Conservation (phyloP, 495 filamentous ascomycete species). For the Rhypophila decipiens region DNA sequence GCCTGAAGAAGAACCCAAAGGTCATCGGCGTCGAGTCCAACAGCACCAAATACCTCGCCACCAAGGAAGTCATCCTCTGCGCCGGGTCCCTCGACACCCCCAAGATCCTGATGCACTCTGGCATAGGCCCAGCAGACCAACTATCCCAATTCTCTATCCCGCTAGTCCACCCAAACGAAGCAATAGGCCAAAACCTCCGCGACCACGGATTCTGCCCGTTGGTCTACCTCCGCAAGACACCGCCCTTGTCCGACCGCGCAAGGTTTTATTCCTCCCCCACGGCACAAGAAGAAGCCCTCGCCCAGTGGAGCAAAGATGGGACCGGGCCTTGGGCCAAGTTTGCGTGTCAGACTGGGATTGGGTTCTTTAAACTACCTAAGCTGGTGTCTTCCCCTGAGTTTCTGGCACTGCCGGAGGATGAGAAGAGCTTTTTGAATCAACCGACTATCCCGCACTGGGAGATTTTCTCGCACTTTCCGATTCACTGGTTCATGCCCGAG, state of each 20-base stretch:
- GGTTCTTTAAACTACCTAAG: conserved; percentile 45
- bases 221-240: conserved; percentile 20
- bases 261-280: conserved; percentile 25
- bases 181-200: conserved; percentile 50
- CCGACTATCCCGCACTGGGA: conserved; percentile 42
- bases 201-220: conserved; percentile 42
- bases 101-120: conserved; percentile 58
- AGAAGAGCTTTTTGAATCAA: conserved; percentile 32
- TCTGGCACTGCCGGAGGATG: conserved; percentile 31
- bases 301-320: conserved; percentile 41
- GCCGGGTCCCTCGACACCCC: conserved; percentile 54
- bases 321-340: conserved; percentile 40
- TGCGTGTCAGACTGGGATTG: conserved; percentile 37
- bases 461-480: conserved; percentile 31
- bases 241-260: conserved; percentile 19
- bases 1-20: conserved; percentile 7
- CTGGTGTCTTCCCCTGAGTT: conserved; percentile 37
- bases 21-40: conserved; percentile 44
- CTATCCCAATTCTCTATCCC: conserved; percentile 49
- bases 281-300: conserved; percentile 35
- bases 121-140: conserved; percentile 51
- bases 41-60: conserved; percentile 35
- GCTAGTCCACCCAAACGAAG: conserved; percentile 39
- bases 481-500: conserved; percentile 38
- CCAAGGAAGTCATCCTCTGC: conserved; percentile 54